These are phyloP conservation scores for Amylocarpus encephaloides DNA, from an alignment of 2,329 filamentous ascomycete genomes.

Conservation along the genomic window DNA sequence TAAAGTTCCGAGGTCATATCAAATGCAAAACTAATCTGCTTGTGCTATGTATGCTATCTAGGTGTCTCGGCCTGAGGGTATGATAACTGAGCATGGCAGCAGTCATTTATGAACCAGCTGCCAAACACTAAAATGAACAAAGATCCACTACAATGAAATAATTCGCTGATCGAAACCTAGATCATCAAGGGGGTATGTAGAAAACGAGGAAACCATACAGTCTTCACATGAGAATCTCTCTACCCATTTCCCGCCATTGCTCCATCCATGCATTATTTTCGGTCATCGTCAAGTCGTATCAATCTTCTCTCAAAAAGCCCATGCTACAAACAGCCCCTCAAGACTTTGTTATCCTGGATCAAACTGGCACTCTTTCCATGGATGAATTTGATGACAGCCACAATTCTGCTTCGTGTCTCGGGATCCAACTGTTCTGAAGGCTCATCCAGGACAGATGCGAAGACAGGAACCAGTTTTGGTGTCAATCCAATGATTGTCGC, in stretches of 20 bases:
- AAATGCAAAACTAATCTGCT: too few relatives aligned
- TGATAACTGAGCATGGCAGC: too few relatives aligned
- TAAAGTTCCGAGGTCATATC: too few relatives aligned
- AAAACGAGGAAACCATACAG: constrained; percentile 1
- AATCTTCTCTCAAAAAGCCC: background rate
- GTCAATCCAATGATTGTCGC: constrained; percentile 64
- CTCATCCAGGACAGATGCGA: constrained; percentile 64
- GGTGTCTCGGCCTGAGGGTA: too few relatives aligned
- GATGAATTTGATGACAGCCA: constrained; percentile 50
- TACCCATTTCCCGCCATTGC: background rate
- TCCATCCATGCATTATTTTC: background rate
- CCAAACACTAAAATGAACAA: background rate
- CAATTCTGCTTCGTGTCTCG: constrained; percentile 61
- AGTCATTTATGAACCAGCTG: too few relatives aligned
- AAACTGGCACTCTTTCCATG: constrained; percentile 25
- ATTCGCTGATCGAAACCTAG: constrained; percentile 1
- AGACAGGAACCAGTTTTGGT: constrained; percentile 60
- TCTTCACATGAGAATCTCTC: background rate
- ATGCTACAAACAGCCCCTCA: constrained; percentile 11
- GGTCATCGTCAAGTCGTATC: background rate
- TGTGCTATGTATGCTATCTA: too few relatives aligned
- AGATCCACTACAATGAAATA: constrained; percentile 1
- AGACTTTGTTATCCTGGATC: constrained; percentile 23
- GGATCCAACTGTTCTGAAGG: constrained; percentile 71
- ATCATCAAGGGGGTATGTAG: constrained; percentile 8